These are phyloP conservation scores for Phytophthora multivora DNA, from an alignment of 352 stramenopile genomes.

Conservation along the genomic window DNA sequence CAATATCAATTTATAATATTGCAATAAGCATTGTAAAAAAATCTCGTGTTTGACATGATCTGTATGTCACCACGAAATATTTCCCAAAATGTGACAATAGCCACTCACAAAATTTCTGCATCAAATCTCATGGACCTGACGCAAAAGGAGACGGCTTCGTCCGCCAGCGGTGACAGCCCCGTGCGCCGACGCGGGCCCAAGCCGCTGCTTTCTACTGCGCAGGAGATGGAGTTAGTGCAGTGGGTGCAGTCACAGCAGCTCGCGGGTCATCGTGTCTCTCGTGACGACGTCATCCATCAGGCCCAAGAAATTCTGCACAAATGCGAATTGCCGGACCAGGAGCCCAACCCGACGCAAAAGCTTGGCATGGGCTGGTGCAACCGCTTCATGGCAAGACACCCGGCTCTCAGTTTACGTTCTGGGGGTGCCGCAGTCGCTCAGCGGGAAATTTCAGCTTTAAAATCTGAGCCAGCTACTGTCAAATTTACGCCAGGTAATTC, in stretches of 20 bases:
- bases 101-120: too few species aligned
- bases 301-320: slow-evolving; percentile 16
- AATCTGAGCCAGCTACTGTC: not conserved
- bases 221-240: slow-evolving; percentile 14
- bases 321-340: not conserved
- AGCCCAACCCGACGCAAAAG: slow-evolving; percentile 1
- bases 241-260: slow-evolving; percentile 17
- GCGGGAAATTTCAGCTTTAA: not conserved
- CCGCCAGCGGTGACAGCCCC: not conserved
- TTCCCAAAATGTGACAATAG: too few species aligned
- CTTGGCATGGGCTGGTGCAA: slow-evolving; percentile 31
- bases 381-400: slow-evolving; percentile 22
- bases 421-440: not conserved
- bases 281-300: slow-evolving; percentile 16
- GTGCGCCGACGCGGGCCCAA: slow-evolving; percentile 21
- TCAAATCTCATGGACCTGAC: not conserved
- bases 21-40: too few species aligned
- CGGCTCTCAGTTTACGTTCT: slow-evolving; percentile 19
- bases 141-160: not conserved
- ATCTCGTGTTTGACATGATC: too few species aligned
- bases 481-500: not conserved
- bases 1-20: too few species aligned
- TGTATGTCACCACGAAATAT: too few species aligned
- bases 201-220: slow-evolving; percentile 15
- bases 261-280: slow-evolving; percentile 17